Conservation (phyloP, 192 early-diverging fungal species). For the Coemansia sp. region DNA sequence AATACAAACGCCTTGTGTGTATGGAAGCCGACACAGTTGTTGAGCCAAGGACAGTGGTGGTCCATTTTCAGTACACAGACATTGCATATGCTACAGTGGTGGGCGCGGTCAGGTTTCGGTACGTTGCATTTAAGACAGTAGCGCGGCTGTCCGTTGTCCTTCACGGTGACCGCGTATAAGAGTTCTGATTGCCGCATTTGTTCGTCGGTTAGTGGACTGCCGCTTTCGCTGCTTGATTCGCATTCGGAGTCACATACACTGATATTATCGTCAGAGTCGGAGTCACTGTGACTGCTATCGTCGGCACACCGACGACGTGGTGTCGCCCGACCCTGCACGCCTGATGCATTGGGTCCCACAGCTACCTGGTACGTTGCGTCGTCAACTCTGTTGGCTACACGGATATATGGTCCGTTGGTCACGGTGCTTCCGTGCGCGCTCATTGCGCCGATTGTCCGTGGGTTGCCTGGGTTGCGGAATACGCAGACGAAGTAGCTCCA, state of each 20-base stretch:
- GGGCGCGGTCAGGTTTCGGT: conserved; percentile 76
- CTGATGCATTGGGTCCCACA: not conserved
- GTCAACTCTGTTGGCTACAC: not conserved
- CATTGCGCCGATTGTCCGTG: conserved; percentile 3
- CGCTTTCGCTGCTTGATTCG: conserved; percentile 18
- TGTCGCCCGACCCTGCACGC: not conserved
- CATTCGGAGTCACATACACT: conserved; percentile 11
- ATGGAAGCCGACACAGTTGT: conserved; percentile 75
- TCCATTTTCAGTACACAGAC: conserved; percentile 77
- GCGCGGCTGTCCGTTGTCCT: conserved; percentile 47
- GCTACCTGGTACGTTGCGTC: not conserved
- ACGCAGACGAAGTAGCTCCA: conserved; percentile 48
- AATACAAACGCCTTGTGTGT: conserved; percentile 77
- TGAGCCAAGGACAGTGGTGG: conserved; percentile 82
- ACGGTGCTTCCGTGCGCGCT: conserved; percentile 14
- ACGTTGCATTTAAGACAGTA: conserved; percentile 58
- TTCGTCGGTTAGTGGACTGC: conserved; percentile 23
- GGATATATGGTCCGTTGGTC: conserved; percentile 12
- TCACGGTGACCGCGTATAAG: conserved; percentile 44
- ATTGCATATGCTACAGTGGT: conserved; percentile 77
- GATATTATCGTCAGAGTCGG: conserved; percentile 8
- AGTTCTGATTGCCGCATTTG: conserved; percentile 37
- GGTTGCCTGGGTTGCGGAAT: conserved; percentile 28
- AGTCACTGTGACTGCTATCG: not conserved
- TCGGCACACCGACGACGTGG: conserved; percentile 21